phyloP scores from a whole-genome alignment of 352 stramenopile genomes.

The Phytophthora sansomeana region DNA sequence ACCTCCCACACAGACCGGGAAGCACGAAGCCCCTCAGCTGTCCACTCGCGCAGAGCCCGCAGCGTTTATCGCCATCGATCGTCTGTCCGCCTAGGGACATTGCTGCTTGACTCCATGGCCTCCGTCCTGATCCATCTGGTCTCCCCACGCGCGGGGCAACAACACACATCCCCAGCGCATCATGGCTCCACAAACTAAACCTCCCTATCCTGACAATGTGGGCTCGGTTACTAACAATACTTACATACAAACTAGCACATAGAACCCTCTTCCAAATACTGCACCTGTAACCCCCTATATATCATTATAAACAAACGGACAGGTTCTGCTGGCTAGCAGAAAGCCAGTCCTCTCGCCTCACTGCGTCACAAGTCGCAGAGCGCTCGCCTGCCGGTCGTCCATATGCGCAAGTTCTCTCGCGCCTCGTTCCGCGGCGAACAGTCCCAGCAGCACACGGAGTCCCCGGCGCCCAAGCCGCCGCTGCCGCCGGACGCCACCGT shows the following conservation, averaged over 20 bases:
- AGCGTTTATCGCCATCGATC: constrained; percentile 27
- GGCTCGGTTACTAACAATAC: too few species aligned
- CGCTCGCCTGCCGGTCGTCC: constrained; percentile 10
- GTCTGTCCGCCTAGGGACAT: constrained; percentile 7
- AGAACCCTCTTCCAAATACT: not conserved
- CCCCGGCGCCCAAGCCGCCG: constrained; percentile 11
- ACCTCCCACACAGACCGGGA: not conserved
- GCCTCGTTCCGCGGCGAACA: constrained; percentile 25
- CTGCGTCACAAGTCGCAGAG: constrained; percentile 11
- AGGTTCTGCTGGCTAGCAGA: constrained; percentile 28
- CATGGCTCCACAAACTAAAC: constrained; percentile 10
- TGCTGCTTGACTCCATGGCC: constrained; percentile 8
- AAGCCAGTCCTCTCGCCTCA: constrained; percentile 30
- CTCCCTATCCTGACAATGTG: constrained; percentile 2
- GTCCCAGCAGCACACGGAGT: constrained; percentile 11
- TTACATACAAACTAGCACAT: not conserved
- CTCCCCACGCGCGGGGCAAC: constrained; percentile 11
- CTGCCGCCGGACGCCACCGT: constrained; percentile 17
- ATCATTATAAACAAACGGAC: not conserved
- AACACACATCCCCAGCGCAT: constrained; percentile 6
- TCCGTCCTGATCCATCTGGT: constrained; percentile 30
- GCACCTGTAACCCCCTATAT: not conserved
- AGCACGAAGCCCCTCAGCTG: constrained; percentile 28
- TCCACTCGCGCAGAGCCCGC: constrained; percentile 10
- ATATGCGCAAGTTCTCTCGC: constrained; percentile 42